phyloP scores from a whole-genome alignment of 164 flowering plant genomes.

The Saururus chinensis region DNA sequence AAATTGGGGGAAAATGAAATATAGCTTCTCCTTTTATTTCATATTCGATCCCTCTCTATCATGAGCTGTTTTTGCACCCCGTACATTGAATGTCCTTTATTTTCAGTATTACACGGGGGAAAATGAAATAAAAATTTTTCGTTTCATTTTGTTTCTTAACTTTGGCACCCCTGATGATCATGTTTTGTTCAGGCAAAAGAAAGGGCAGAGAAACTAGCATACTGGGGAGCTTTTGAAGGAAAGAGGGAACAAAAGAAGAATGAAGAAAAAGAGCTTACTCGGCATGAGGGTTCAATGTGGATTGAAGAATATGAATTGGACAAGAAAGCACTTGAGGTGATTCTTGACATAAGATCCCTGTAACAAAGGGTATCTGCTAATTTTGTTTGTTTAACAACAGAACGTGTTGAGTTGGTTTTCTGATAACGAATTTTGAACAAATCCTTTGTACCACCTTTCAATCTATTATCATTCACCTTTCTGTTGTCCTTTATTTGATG shows the following conservation, averaged over 20 bases:
- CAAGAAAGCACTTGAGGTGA: slow-evolving; percentile 22
- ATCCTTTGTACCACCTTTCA: too few species aligned
- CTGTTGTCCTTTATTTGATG: too few species aligned
- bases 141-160: neutral
- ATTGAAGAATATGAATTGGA: slow-evolving; percentile 39
- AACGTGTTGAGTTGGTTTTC: neutral
- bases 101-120: neutral
- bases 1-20: too few species aligned
- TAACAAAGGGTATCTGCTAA: neutral
- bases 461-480: too few species aligned
- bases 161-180: neutral
- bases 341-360: slow-evolving; percentile 23
- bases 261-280: slow-evolving; percentile 43
- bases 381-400: neutral
- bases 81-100: too few species aligned
- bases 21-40: too few species aligned
- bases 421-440: too few species aligned
- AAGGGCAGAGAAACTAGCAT: slow-evolving; percentile 55
- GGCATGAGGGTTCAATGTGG: slow-evolving; percentile 65
- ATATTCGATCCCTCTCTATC: too few species aligned
- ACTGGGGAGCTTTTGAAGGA: slow-evolving; percentile 51
- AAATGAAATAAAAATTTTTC: neutral
- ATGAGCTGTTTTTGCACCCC: too few species aligned
- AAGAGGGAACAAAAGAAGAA: slow-evolving; percentile 34
- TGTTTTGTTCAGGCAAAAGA: slow-evolving; percentile 52